These are phyloP conservation scores for Psidium friedrichsthalianum DNA, from an alignment of 345 rosid species.

Conservation along the genomic window DNA sequence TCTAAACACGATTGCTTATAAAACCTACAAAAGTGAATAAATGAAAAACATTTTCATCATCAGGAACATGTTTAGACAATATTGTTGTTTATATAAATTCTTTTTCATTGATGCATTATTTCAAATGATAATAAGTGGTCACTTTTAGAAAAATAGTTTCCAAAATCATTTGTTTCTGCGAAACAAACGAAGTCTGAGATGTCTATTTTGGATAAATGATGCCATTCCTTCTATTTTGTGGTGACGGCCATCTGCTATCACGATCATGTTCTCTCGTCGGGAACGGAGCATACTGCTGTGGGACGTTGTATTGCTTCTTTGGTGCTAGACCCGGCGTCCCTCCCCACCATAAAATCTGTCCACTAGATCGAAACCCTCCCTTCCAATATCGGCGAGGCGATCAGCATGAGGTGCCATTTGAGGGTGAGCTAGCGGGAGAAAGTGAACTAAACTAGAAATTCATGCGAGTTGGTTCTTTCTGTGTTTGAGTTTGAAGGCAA, in stretches of 20 bases:
- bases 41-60: too few relatives aligned
- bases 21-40: too few relatives aligned
- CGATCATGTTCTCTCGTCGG: not conserved
- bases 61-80: too few relatives aligned
- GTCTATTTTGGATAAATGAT: not conserved
- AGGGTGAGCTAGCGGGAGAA: not conserved
- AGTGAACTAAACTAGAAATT: not conserved
- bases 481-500: not conserved
- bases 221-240: not conserved
- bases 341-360: not conserved
- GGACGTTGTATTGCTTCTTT: not conserved
- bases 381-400: not conserved
- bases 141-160: too few relatives aligned
- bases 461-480: not conserved
- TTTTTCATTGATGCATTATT: too few relatives aligned
- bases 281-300: not conserved
- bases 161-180: too few relatives aligned
- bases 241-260: not conserved
- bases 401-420: not conserved
- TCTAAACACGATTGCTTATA: too few relatives aligned
- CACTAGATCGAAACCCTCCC: not conserved
- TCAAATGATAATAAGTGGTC: too few relatives aligned
- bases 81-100: too few relatives aligned
- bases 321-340: not conserved
- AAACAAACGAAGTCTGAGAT: too few relatives aligned